Evolutionary conservation across 176 grass and related monocot genomes (phyloP), one percentile per base, ranked within the genome.

Genomic region (Typha latifolia): DNA sequence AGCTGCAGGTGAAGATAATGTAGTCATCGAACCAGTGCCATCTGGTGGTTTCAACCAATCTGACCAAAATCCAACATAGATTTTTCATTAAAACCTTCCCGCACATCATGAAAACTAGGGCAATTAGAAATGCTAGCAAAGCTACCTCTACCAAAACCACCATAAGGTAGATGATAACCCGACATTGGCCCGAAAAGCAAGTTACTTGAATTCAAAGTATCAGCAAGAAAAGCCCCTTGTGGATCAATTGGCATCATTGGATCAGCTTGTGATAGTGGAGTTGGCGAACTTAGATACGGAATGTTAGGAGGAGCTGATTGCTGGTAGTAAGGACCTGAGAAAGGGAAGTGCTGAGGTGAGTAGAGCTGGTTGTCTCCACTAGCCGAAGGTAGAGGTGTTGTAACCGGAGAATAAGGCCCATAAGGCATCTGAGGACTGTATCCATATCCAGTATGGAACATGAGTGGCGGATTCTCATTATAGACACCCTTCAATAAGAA

Each of bases 261-360:
- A 55, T 87, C 88, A 70, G 67, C 64, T 82, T 91, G 88, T 66
- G 88, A 86, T 16, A 91, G 65, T 67, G 81, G 74, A 73, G 67
- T 67, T 43, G 68, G 67, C 21, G 88, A 84, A 62, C 74, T 84
- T 48, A 85, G 74, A 68, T 79, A 91, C 52, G 81, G 81, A 67
- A 87, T 82, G 72, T 71, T 84, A 53, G 84, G 84, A 82, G 88
- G 78, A 72, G 77, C 73, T 3, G 87, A 80, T 66, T 72, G 84
- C 79, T 91, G 88, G 56, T 91, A 84, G 78, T 90, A 97, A 77
- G 89, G 74, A 66, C 81, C 94, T 61, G 89, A 91, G 76, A 90
- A 99, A 68, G 89, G 90, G 73, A 97, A 90, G 73, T 93, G 85
- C 81, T 92, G 89, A 81, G 87, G 82, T 48, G 87, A 74, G 78